phyloP scores from a whole-genome alignment of 371 early-diverging fungal species.

The Mortierella sp. region DNA sequence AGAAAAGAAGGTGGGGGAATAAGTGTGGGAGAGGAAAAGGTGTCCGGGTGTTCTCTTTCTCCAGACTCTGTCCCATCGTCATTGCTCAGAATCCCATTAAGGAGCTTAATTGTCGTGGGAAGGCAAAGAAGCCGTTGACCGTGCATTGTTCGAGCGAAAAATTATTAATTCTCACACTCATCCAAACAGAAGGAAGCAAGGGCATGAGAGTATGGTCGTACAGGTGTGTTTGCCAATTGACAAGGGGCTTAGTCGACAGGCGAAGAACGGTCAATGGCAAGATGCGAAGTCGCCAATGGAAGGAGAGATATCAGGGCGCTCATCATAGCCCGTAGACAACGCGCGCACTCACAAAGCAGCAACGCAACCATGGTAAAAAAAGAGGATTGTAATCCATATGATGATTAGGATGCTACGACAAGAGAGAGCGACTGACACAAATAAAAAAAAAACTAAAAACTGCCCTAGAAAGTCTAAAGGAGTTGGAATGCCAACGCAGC shows the following conservation, averaged over 20 bases:
- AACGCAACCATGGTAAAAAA: neutral
- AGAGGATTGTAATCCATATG: neutral
- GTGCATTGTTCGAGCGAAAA: neutral
- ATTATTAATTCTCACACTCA: neutral
- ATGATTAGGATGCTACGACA: neutral
- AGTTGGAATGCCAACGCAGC: neutral
- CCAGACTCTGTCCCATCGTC: neutral
- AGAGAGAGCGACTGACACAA: neutral
- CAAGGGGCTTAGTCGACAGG: neutral
- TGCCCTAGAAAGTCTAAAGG: neutral
- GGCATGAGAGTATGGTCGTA: neutral
- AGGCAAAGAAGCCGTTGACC: neutral
- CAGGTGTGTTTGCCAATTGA: neutral
- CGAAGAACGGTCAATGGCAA: too few relatives aligned
- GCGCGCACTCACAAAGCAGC: neutral
- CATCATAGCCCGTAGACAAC: neutral
- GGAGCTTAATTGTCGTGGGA: conserved; percentile 10
- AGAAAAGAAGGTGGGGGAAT: neutral
- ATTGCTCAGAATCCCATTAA: neutral
- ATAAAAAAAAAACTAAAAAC: neutral
- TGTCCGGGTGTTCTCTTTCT: neutral
- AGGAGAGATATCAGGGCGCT: neutral
- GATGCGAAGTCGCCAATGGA: neutral
- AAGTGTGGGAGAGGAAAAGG: neutral
- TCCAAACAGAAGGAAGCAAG: neutral